Evolutionary conservation across 2,329 filamentous ascomycete species (phyloP).

Genomic region (Epicoccum sorghinum): DNA sequence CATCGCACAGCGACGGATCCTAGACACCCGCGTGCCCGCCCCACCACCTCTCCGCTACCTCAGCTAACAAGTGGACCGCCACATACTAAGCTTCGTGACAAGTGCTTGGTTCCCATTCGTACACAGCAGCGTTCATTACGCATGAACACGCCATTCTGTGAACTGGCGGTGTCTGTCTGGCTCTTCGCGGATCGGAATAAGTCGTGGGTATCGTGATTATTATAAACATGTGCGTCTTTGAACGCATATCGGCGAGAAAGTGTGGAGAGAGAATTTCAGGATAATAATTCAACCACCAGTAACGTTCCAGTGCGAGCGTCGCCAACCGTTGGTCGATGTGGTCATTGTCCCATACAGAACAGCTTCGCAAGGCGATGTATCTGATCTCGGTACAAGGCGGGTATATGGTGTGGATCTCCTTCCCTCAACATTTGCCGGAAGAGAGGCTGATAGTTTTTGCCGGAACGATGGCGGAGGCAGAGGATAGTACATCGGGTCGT

Average conservation of each 20-base stretch:
- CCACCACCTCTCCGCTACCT: conserved; percentile 24
- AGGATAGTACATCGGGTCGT: conserved; percentile 44
- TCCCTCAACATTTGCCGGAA: conserved; percentile 9
- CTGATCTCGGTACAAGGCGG: conserved; percentile 35
- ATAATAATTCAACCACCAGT: conserved; percentile 30
- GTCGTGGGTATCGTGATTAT: background rate
- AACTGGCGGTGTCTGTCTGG: conserved; percentile 1
- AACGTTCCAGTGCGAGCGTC: conserved; percentile 45
- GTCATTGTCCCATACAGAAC: conserved; percentile 36
- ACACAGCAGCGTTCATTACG: background rate
- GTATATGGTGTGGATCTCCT: conserved; percentile 28
- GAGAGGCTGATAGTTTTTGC: conserved; percentile 22
- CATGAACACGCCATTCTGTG: background rate
- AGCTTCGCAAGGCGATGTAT: conserved; percentile 17
- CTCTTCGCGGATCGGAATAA: background rate
- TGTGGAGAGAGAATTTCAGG: background rate
- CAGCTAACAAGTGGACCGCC: conserved; percentile 37
- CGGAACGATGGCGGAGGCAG: conserved; percentile 38
- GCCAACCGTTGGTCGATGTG: conserved; percentile 39
- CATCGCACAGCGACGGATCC: background rate
- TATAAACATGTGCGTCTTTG: background rate
- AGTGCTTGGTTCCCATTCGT: conserved; percentile 3
- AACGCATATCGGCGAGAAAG: background rate
- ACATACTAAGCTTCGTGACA: conserved; percentile 16
- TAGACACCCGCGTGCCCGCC: conserved; percentile 1